Percentiles rank a stretch among this genome's conserved stretches.
Evolutionary conservation across 192 early-diverging fungal genomes (phyloP).

Genomic region (Jimgerdemannia flammicorona): DNA sequence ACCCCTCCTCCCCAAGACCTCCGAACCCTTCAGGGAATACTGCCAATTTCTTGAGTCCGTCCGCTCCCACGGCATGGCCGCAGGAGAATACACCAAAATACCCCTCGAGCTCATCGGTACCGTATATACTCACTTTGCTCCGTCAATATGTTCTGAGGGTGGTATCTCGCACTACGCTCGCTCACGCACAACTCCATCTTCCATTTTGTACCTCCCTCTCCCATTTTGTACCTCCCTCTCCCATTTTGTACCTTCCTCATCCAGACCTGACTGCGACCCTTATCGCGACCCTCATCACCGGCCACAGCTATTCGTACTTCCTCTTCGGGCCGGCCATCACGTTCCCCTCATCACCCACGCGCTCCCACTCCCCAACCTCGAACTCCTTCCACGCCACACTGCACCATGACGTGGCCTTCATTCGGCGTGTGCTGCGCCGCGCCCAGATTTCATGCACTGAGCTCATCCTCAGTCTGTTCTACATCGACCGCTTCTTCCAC

Average conservation of each 20-base stretch:
- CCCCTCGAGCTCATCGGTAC: conserved; percentile 49
- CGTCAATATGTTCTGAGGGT: not conserved
- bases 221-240: too few relatives aligned
- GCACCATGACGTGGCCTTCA: conserved; percentile 35
- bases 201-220: too few relatives aligned
- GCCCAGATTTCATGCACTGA: conserved; percentile 47
- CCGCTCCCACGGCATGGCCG: conserved; percentile 34
- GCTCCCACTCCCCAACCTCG: not conserved
- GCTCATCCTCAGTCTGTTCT: conserved; percentile 40
- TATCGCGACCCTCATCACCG: conserved; percentile 39
- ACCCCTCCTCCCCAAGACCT: conserved; percentile 10
- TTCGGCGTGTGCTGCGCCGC: conserved; percentile 37
- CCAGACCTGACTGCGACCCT: conserved; percentile 44
- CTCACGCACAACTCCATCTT: too few relatives aligned
- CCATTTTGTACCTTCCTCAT: not conserved
- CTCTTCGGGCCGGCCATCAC: conserved; percentile 1
- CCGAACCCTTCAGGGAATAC: conserved; percentile 32
- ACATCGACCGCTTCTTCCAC: conserved; percentile 42
- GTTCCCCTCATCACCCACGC: conserved; percentile 6
- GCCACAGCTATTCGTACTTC: conserved; percentile 19
- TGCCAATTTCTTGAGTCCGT: conserved; percentile 27
- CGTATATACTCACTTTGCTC: not conserved
- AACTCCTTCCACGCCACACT: conserved; percentile 5
- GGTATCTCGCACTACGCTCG: not conserved
- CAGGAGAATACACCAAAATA: conserved; percentile 36